Conservation (phyloP, 1,139 yeast species). For the Yamadazyma songkhlaensis region DNA sequence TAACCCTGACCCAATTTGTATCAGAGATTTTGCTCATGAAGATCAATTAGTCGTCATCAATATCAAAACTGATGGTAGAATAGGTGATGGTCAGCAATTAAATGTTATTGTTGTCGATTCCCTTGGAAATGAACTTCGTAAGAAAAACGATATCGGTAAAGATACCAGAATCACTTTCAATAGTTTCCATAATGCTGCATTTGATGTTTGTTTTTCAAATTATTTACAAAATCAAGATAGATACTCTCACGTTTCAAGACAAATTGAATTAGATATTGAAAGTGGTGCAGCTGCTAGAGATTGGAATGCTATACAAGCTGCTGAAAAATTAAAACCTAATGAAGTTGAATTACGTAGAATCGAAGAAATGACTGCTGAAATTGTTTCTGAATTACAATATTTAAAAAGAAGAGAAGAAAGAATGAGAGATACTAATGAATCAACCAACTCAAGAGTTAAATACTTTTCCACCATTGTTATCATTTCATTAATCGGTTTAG, state of each 20-base stretch:
- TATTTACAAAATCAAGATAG: constrained; percentile 38
- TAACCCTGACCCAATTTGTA: constrained; percentile 53
- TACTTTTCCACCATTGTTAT: constrained; percentile 74
- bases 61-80: constrained; percentile 65
- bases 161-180: constrained; percentile 74
- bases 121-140: constrained; percentile 69
- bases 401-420: constrained; percentile 84
- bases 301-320: constrained; percentile 93
- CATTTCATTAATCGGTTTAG: constrained; percentile 68
- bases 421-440: constrained; percentile 94
- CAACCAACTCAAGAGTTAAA: constrained; percentile 84
- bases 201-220: constrained; percentile 90
- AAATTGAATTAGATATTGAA: constrained; percentile 86
- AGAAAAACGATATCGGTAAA: constrained; percentile 64
- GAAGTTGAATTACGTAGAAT: constrained; percentile 86
- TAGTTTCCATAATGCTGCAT: constrained; percentile 76
- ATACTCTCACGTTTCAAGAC: constrained; percentile 45
- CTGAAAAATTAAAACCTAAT: constrained; percentile 88
- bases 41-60: constrained; percentile 85
- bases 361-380: constrained; percentile 80
- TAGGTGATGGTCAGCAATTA: constrained; percentile 84
- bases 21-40: constrained; percentile 83
- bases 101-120: constrained; percentile 61
- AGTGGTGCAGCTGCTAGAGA: constrained; percentile 97
- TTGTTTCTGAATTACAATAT: constrained; percentile 74